Evolutionary conservation across 441 rosid genomes (phyloP).

Genomic region (Breynia disticha): DNA sequence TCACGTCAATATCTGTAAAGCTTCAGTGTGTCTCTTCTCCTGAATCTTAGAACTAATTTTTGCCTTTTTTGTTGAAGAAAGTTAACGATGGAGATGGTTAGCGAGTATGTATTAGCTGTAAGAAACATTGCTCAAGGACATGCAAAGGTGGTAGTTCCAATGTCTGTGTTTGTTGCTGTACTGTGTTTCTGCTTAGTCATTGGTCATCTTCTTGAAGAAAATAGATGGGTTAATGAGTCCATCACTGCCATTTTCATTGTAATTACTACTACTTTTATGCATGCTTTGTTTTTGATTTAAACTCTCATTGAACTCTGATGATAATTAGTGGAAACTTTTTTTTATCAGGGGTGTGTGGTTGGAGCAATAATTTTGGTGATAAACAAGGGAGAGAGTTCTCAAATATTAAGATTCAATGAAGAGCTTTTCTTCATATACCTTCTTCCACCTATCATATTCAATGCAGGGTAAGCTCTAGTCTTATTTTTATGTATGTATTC

Average conservation of each 20-base stretch:
- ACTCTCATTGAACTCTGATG: not conserved
- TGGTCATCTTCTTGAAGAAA: constrained; percentile 57
- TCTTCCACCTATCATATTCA: constrained; percentile 93
- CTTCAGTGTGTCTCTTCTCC: too few relatives aligned
- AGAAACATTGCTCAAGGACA: constrained; percentile 29
- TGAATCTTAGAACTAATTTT: too few relatives aligned
- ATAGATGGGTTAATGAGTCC: constrained; percentile 62
- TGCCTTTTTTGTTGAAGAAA: too few relatives aligned
- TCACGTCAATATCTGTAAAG: too few relatives aligned
- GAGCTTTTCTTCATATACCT: constrained; percentile 84
- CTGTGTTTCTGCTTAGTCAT: constrained; percentile 50
- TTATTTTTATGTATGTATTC: not conserved
- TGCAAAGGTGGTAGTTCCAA: constrained; percentile 46
- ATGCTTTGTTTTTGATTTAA: not conserved
- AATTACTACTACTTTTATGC: not conserved
- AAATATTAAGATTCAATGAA: constrained; percentile 63
- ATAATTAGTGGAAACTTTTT: not conserved
- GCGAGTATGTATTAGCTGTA: not conserved
- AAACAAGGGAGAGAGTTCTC: constrained; percentile 70
- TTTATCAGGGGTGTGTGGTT: constrained; percentile 48
- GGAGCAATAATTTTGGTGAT: constrained; percentile 51
- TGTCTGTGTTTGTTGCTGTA: constrained; percentile 50
- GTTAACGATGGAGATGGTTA: too few relatives aligned
- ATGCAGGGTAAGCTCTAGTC: constrained; percentile 59
- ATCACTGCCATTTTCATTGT: constrained; percentile 53